Evolutionary conservation across 129 eudicot species (phyloP).

Genomic region (Silybum marianum): DNA sequence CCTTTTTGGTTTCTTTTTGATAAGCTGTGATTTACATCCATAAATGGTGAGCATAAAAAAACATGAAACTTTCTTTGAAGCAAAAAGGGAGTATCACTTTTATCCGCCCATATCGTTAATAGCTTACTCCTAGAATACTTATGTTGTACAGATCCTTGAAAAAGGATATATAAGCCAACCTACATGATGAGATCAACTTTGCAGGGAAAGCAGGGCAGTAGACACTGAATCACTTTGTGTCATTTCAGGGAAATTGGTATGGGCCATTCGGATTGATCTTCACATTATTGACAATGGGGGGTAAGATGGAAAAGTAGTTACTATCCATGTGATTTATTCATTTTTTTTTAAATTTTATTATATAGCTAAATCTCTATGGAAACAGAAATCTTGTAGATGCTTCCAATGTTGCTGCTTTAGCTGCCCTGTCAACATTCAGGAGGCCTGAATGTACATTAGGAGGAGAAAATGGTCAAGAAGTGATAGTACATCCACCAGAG

Average conservation of each 20-base stretch:
- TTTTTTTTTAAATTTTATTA: background rate
- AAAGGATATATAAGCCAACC: background rate
- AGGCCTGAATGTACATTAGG: conserved; percentile 92
- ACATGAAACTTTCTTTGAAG: background rate
- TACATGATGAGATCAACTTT: conserved; percentile 14
- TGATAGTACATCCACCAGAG: conserved; percentile 83
- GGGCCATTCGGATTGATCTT: conserved; percentile 90
- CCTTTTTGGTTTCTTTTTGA: background rate
- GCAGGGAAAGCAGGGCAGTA: conserved; percentile 97
- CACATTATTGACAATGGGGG: conserved; percentile 96
- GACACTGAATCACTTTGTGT: conserved; percentile 98
- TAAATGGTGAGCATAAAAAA: background rate
- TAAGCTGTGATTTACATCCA: background rate
- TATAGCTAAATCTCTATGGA: background rate
- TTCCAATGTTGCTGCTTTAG: conserved; percentile 97
- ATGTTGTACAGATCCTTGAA: background rate
- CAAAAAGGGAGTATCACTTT: background rate
- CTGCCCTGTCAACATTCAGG: conserved; percentile 80
- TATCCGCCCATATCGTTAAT: background rate
- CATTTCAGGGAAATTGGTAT: conserved; percentile 81
- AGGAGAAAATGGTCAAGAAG: conserved; percentile 95
- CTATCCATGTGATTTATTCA: background rate
- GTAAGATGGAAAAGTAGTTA: conserved; percentile 43
- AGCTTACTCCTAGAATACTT: background rate
- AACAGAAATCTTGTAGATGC: conserved; percentile 97